Evolutionary conservation across 2,329 filamentous ascomycete species (phyloP).

Genomic region (Botrytis aclada): DNA sequence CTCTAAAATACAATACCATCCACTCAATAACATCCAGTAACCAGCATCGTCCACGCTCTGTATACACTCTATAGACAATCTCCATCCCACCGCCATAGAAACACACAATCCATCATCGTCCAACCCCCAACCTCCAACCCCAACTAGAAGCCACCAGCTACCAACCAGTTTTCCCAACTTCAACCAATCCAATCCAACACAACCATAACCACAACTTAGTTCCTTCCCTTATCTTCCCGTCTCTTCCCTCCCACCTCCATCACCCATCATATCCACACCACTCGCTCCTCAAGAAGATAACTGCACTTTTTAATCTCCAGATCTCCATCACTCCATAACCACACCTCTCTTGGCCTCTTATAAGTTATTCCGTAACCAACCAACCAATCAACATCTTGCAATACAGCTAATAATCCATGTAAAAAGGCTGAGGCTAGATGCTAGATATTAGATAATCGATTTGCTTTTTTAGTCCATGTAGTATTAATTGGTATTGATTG

Average conservation of each 20-base stretch:
- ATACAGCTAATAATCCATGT: rapidly evolving
- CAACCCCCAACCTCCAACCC: too few species aligned
- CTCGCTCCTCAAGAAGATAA: neutral
- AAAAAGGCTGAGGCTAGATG: rapidly evolving
- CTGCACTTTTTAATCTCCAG: too few species aligned
- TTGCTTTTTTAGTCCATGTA: neutral
- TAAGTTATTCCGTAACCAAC: neutral
- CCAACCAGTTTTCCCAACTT: neutral
- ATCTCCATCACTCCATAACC: neutral
- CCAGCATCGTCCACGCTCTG: rapidly evolving
- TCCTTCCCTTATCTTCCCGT: too few species aligned
- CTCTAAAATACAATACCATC: neutral
- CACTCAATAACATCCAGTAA: neutral
- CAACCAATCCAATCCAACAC: too few species aligned
- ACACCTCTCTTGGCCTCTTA: neutral
- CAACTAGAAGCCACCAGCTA: too few species aligned
- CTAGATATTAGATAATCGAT: neutral
- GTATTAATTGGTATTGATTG: neutral
- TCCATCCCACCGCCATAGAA: too few species aligned
- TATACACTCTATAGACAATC: neutral
- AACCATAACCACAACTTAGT: too few species aligned
- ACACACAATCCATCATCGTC: too few species aligned
- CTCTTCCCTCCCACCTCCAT: neutral
- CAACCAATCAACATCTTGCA: neutral
- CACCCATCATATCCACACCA: neutral